A percentile compares a stretch with the other conserved stretches of the same genome.
These are phyloP conservation scores for Teunomyces atbi DNA, from an alignment of 805 yeast species.

Conservation along the genomic window DNA sequence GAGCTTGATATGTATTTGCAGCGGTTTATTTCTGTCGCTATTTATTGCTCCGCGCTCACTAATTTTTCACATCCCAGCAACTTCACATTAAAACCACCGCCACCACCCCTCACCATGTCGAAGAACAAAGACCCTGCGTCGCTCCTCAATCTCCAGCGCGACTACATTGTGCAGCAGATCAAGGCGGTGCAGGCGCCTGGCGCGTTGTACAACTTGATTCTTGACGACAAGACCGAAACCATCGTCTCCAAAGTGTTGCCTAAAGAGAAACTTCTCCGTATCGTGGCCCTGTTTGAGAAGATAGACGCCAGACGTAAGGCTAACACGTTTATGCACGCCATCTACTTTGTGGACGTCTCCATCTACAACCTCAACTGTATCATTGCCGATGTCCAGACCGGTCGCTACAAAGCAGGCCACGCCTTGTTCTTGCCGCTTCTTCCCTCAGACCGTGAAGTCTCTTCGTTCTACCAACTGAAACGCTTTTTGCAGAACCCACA, in stretches of 20 bases:
- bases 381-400: conserved; percentile 66
- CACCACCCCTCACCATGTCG: conserved; percentile 10
- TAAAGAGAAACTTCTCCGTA: conserved; percentile 47
- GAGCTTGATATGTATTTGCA: too few species aligned
- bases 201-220: conserved; percentile 40
- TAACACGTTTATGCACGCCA: conserved; percentile 68
- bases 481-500: conserved; percentile 30
- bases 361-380: conserved; percentile 72
- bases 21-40: too few species aligned
- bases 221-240: conserved; percentile 55
- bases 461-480: conserved; percentile 17
- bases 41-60: too few species aligned
- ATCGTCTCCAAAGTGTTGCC: conserved; percentile 48
- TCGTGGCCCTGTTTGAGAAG: conserved; percentile 63
- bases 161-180: conserved; percentile 30
- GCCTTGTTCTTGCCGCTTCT: conserved; percentile 62
- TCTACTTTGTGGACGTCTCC: conserved; percentile 75
- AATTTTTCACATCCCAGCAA: too few species aligned
- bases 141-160: conserved; percentile 27
- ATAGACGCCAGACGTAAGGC: conserved; percentile 62
- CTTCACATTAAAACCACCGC: too few species aligned
- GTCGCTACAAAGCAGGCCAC: conserved; percentile 74
- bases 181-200: conserved; percentile 29
- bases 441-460: conserved; percentile 12
- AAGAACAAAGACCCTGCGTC: conserved; percentile 26